Evolutionary conservation across 257 asterid genomes (phyloP).

Genomic region (Gynochthodes officinalis): DNA sequence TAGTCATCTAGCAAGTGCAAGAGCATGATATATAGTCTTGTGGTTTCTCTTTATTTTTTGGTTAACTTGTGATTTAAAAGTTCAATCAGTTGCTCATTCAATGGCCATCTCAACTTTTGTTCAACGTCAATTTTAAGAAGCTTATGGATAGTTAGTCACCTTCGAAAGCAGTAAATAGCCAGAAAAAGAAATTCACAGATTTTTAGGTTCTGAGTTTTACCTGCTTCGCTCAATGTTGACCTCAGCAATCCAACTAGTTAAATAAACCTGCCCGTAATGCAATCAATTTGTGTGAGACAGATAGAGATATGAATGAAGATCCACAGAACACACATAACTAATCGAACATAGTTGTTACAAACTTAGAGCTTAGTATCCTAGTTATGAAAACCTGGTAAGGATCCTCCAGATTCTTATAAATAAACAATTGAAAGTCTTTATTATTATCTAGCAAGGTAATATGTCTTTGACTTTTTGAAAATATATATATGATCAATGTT

Average conservation of each 20-base stretch:
- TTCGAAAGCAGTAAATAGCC: background rate
- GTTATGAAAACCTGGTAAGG: background rate
- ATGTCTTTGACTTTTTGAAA: background rate
- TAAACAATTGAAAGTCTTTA: background rate
- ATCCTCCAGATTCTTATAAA: background rate
- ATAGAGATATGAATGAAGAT: background rate
- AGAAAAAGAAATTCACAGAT: background rate
- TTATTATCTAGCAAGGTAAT: background rate
- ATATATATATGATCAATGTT: background rate
- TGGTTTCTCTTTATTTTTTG: no score
- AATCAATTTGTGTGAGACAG: background rate
- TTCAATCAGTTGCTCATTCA: no score
- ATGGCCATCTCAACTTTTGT: background rate
- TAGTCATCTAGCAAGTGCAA: background rate
- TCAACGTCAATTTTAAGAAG: no score
- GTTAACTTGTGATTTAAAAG: no score
- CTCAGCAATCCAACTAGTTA: conserved; percentile 76
- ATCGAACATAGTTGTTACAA: background rate
- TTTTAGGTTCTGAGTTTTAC: conserved; percentile 25
- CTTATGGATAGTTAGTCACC: no score
- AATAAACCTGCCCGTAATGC: conserved; percentile 44
- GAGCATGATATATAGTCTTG: no score
- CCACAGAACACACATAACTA: background rate
- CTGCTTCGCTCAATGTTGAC: conserved; percentile 63
- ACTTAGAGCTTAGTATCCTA: conserved; percentile 1